Evolutionary conservation across 257 asterid genomes (phyloP), one percentile per base, ranked within the genome.

Genomic region (Misopates orontium): DNA sequence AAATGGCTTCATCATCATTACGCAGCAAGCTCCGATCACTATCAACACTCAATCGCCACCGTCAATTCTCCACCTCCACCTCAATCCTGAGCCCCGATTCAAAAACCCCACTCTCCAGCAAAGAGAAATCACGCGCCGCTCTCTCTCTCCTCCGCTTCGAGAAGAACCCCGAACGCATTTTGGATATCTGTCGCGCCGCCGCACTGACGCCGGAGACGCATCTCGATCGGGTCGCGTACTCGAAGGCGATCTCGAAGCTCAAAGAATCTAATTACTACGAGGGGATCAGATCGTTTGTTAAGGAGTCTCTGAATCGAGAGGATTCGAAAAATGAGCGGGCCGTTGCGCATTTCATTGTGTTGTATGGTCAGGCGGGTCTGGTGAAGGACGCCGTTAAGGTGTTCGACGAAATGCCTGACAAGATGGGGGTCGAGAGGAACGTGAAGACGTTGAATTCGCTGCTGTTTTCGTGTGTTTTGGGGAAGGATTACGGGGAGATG

Each of bases 291-390:
- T 67, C 53, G 19, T 77, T 88, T 54, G 71, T 94, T 4, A 72
- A 72, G 0, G 97, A 90, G 21, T 80, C 88, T 59, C 64, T 76
- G 56, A 21, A 64, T 62, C 85, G 84, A 12, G 71, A 83, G 23
- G 79, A 68, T 25, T 59, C 73, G 70, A 67, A 55, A 0, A 72
- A 84, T 8, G 95, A 90, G 70, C 81, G 88, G 20, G 45, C 54
- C 28, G 52, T 77, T 16, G 71, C 95, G 0, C 92, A 86, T 70
- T 79, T 85, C 70, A 80, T 90, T 15, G 76, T 87, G 14, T 69
- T 90, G 4, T 93, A 90, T 44, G 99, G 96, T 20, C 86, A 83
- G 55, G 95, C 85, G 10, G 95, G 95, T 5, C 73, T 94, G 36
- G 24, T 75, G 22, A 6, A 23, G 4, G 87, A 94, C 17, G 96